Evolutionary conservation across 1,284 basidiomycete genomes (phyloP), one percentile per base, ranked within the genome.

Genomic region (Marasmius sp.): DNA sequence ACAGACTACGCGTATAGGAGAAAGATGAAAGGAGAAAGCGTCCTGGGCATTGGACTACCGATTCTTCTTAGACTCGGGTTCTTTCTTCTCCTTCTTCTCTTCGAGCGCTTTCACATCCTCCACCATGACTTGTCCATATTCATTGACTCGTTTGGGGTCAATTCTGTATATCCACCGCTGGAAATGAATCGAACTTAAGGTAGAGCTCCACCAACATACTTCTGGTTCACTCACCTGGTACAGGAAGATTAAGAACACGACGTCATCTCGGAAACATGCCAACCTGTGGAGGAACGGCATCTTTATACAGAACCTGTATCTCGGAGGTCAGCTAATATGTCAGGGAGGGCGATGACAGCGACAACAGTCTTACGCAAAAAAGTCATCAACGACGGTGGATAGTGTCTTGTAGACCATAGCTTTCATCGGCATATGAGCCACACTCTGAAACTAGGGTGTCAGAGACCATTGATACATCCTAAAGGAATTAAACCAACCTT

Each of bases 331-430:
- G 55, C 57, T 60, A 53, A 65, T 37, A 43, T 54, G 47, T 59
- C 49, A 20, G 45, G 62, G 63, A 38, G 67, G 49, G 18, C n/a
- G 6, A 50, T 4, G 12, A 33, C 38, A 55, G 61, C 41, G 18
- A 48, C 14, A 22, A 43, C 67, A 59, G 51, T 72, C 86, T 66
- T 80, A 93, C 87, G 92, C 93, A 76, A 95, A 96, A 67, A 97
- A 85, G 77, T 97, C 95, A 76, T 98, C 95, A 37, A 97, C 92
- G 59, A 94, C 91, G 1, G 93, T 94, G 36, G 89, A 91, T 56
- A 95, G 79, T 2, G 93, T 91, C 80, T 97, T 97, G 83, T 94
- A 98, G 65, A 96, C 88, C 91, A 98, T 95, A 3, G 96, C 93
- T 77, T 96, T 97, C 88, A 96, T 94, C 10, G 93, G 93, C 89